phyloP scores from a whole-genome alignment of 768 basidiomycete genomes.

The Termitomyces sp. region DNA sequence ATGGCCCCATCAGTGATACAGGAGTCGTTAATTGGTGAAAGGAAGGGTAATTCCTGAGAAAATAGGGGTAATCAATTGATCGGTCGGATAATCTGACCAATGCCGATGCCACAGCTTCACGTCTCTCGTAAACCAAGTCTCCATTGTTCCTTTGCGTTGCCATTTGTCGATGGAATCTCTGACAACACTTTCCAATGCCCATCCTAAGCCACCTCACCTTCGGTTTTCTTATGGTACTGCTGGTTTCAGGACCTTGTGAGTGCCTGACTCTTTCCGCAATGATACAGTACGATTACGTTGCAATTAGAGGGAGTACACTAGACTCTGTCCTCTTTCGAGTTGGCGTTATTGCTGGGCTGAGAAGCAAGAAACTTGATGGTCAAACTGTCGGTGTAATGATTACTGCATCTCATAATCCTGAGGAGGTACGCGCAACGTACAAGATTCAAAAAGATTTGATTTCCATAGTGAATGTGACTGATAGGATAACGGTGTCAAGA shows the following conservation, averaged over 20 bases:
- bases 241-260: constrained; percentile 88
- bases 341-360: constrained; percentile 81
- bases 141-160: constrained; percentile 19
- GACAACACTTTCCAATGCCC: constrained; percentile 43
- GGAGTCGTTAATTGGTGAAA: constrained; percentile 5
- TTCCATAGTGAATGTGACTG: not conserved
- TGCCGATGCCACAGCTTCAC: not conserved
- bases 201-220: constrained; percentile 67
- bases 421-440: constrained; percentile 49
- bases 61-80: constrained; percentile 8
- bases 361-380: constrained; percentile 90
- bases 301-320: constrained; percentile 55
- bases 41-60: not conserved
- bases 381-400: constrained; percentile 97
- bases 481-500: constrained; percentile 97
- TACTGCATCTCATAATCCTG: constrained; percentile 99
- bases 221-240: constrained; percentile 90
- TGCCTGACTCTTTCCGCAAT: constrained; percentile 9
- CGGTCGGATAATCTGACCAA: constrained; percentile 4
- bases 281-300: constrained; percentile 8
- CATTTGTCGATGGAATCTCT: constrained; percentile 39
- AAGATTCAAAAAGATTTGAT: constrained; percentile 6
- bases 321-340: constrained; percentile 94
- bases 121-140: not conserved
- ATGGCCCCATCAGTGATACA: constrained; percentile 39